phyloP scores from a whole-genome alignment of 2,329 filamentous ascomycete genomes.

The Ilyonectria sp. region DNA sequence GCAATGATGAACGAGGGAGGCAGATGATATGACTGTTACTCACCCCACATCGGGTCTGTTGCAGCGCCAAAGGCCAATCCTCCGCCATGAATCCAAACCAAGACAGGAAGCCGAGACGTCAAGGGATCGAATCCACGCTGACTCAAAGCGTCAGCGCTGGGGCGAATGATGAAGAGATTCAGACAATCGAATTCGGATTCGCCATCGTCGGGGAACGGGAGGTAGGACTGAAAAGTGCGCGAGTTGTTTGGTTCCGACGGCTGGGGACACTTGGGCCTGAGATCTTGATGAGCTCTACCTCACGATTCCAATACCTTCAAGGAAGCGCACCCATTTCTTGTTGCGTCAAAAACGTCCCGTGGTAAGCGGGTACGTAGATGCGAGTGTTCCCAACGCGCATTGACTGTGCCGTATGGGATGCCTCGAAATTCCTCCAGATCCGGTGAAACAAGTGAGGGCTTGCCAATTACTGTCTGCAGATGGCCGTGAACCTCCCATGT shows the following conservation, averaged over 20 bases:
- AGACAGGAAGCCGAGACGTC: slow-evolving; percentile 1
- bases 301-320: background rate
- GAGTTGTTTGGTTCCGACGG: slow-evolving; percentile 10
- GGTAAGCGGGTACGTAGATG: background rate
- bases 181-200: slow-evolving; percentile 19
- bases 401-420: background rate
- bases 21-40: background rate
- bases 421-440: background rate
- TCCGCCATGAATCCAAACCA: slow-evolving; percentile 22
- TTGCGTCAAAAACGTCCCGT: background rate
- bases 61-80: slow-evolving; percentile 16
- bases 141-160: background rate
- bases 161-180: slow-evolving; percentile 14
- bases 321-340: slow-evolving; percentile 8
- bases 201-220: slow-evolving; percentile 13
- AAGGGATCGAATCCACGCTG: background rate
- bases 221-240: slow-evolving; percentile 12
- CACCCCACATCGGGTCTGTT: slow-evolving; percentile 15
- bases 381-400: background rate
- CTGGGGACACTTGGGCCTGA: slow-evolving; percentile 11
- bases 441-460: background rate
- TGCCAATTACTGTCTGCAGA: background rate
- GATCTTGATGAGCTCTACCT: background rate
- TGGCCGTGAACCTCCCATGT: background rate
- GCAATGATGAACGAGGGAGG: background rate